Evolutionary conservation across 2,329 filamentous ascomycete species (phyloP).

Genomic region (Neopestalotiopsis rosae): DNA sequence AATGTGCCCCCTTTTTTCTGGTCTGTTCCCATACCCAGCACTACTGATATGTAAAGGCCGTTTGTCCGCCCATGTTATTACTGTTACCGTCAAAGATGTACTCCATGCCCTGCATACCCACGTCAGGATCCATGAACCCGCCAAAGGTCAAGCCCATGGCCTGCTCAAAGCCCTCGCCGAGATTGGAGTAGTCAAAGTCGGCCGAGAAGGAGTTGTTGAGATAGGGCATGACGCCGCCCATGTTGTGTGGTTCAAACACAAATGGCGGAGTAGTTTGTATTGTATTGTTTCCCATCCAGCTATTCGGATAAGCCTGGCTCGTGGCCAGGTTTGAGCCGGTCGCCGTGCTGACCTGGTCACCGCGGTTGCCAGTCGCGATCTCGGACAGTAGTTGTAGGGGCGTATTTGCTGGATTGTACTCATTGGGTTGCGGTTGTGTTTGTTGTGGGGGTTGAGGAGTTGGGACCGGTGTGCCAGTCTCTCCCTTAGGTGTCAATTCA

Average conservation of each 20-base stretch:
- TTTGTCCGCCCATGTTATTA: neutral
- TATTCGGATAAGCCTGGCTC: neutral
- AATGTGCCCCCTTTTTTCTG: no score
- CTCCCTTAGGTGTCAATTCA: conserved; percentile 12
- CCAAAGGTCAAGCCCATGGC: conserved; percentile 49
- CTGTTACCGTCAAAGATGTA: neutral
- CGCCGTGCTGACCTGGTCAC: conserved; percentile 23
- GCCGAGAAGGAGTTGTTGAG: conserved; percentile 31
- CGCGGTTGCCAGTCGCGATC: conserved; percentile 51
- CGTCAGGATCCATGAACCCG: conserved; percentile 31
- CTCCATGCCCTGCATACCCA: neutral
- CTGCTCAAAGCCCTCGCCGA: conserved; percentile 48
- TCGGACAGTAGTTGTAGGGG: conserved; percentile 63
- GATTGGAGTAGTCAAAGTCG: conserved; percentile 41
- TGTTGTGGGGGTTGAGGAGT: neutral
- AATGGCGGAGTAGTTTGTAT: neutral
- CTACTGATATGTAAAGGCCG: neutral
- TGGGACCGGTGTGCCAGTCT: conserved; percentile 19
- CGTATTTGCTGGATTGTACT: conserved; percentile 49
- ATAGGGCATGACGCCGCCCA: conserved; percentile 32
- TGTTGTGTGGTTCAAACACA: conserved; percentile 11
- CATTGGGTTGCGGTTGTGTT: conserved; percentile 26
- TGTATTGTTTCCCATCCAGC: neutral
- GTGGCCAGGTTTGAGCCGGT: conserved; percentile 20
- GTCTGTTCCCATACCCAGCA: no score